A percentile compares a stretch with the other conserved stretches of the same genome.
These are phyloP conservation scores for Piper longum DNA, from an alignment of 164 flowering plant species.

Conservation along the genomic window DNA sequence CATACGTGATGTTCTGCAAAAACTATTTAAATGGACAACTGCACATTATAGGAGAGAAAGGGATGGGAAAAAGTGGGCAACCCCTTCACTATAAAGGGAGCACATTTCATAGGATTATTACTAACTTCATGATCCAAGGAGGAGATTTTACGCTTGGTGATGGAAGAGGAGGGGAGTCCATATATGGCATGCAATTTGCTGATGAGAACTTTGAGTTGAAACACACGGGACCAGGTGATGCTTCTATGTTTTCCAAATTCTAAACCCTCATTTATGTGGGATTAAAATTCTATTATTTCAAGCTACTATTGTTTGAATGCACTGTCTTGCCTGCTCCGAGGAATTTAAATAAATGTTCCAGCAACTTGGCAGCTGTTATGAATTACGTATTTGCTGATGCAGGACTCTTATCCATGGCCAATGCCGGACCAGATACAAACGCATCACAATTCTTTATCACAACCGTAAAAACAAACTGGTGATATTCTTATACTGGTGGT, in stretches of 20 bases:
- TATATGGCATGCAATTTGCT: conserved; percentile 77
- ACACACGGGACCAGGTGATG: conserved; percentile 90
- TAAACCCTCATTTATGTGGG: background rate
- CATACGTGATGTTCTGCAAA: too few relatives aligned
- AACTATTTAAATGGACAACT: background rate
- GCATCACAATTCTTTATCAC: conserved; percentile 98
- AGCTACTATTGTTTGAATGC: background rate
- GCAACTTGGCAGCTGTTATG: background rate
- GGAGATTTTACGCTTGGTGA: conserved; percentile 93
- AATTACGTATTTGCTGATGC: background rate
- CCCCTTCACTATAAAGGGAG: conserved; percentile 91
- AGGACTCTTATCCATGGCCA: conserved; percentile 93
- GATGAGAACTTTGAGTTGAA: conserved; percentile 96
- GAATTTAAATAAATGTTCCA: too few relatives aligned
- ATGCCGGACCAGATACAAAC: conserved; percentile 83
- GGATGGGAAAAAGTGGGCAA: conserved; percentile 68
- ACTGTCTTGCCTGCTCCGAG: background rate
- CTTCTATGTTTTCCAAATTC: background rate
- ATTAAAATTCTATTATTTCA: too few relatives aligned
- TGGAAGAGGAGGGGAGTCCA: conserved; percentile 98
- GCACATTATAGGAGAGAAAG: conserved; percentile 65
- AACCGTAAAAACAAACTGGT: conserved; percentile 95
- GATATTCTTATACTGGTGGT: conserved; percentile 7
- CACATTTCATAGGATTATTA: conserved; percentile 81
- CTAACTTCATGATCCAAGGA: conserved; percentile 97